Percentiles rank a stretch among this genome's conserved stretches.
These are phyloP conservation scores for Skeletonema grethae DNA, from an alignment of 108 stramenopile genomes.

Conservation along the genomic window DNA sequence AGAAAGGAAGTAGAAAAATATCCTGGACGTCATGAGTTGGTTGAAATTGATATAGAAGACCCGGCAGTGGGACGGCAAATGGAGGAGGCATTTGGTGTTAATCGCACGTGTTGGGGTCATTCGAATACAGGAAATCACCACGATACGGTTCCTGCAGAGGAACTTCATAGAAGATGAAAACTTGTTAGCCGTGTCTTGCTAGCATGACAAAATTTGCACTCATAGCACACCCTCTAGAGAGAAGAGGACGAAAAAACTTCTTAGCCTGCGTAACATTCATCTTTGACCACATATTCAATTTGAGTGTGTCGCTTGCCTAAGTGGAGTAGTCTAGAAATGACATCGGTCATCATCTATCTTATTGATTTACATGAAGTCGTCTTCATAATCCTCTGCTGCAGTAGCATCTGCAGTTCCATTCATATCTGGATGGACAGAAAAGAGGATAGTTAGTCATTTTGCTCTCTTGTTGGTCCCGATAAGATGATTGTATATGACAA, in stretches of 20 bases:
- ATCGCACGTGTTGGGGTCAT: background rate
- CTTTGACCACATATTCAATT: too few relatives aligned
- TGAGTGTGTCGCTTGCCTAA: too few relatives aligned
- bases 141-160: background rate
- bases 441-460: background rate
- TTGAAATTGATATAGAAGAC: background rate
- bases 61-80: background rate
- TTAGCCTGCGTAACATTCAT: too few relatives aligned
- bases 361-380: conserved; percentile 46
- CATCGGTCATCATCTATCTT: background rate
- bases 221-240: too few relatives aligned
- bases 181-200: too few relatives aligned
- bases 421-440: conserved; percentile 34
- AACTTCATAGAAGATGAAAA: background rate
- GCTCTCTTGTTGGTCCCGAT: background rate
- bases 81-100: background rate
- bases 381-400: conserved; percentile 83
- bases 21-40: background rate
- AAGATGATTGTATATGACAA: background rate
- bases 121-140: background rate
- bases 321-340: too few relatives aligned
- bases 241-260: too few relatives aligned
- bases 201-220: too few relatives aligned
- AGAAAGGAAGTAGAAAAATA: background rate
- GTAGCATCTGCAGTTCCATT: conserved; percentile 76